Conservation (phyloP, 192 early-diverging fungal genomes). For the Linnemannia hyalina region DNA sequence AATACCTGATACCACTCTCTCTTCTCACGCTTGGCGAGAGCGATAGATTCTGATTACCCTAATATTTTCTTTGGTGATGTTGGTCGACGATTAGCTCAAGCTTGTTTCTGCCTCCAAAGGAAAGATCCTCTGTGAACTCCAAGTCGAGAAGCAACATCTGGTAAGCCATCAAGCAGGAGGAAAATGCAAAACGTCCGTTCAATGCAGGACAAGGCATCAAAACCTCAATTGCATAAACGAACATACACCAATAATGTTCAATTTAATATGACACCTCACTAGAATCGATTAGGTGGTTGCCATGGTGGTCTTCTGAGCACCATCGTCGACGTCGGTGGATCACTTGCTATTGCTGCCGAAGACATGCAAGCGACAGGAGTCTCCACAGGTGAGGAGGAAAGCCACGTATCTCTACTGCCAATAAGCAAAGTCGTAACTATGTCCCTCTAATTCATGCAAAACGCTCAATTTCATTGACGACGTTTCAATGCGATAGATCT, state of each 20-base stretch:
- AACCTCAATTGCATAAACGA: neutral
- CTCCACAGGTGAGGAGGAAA: constrained; percentile 52
- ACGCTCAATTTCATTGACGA: neutral
- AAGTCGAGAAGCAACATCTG: constrained; percentile 63
- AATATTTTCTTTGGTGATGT: too few relatives aligned
- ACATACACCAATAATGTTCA: neutral
- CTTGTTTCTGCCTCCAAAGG: constrained; percentile 56
- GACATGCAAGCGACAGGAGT: constrained; percentile 66
- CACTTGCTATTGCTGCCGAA: constrained; percentile 65
- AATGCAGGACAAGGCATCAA: neutral
- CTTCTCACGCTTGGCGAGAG: neutral
- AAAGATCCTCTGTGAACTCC: constrained; percentile 55
- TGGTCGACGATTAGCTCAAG: constrained; percentile 36
- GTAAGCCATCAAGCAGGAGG: constrained; percentile 27
- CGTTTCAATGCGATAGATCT: constrained; percentile 43
- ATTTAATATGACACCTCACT: neutral
- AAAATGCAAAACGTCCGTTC: neutral
- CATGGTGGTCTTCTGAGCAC: constrained; percentile 69
- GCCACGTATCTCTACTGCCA: neutral
- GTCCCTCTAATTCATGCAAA: neutral
- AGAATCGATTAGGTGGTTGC: constrained; percentile 62
- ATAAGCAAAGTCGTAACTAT: neutral
- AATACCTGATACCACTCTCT: neutral
- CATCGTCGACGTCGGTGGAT: constrained; percentile 67
- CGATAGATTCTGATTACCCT: neutral